Evolutionary conservation across 805 yeast genomes (phyloP).

Genomic region (Kodamaea kaohsiungensis): DNA sequence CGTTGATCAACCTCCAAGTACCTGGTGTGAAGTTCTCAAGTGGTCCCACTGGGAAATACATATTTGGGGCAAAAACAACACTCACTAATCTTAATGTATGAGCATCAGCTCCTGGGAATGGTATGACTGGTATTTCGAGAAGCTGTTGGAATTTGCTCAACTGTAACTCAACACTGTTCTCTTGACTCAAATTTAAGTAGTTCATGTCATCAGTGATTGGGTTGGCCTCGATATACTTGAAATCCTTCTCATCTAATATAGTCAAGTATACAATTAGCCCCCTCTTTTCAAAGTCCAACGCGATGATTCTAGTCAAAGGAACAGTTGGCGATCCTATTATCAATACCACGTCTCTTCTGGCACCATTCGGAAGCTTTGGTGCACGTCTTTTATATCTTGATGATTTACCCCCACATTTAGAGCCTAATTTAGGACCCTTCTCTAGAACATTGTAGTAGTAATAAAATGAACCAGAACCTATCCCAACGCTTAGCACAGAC

Average conservation of each 20-base stretch:
- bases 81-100: slow-evolving; percentile 62
- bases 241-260: slow-evolving; percentile 61
- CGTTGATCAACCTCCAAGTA: slow-evolving; percentile 54
- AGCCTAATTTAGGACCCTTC: not conserved
- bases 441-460: slow-evolving; percentile 9
- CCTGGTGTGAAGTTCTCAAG: slow-evolving; percentile 53
- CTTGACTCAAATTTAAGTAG: slow-evolving; percentile 56
- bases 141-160: slow-evolving; percentile 50
- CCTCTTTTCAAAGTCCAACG: slow-evolving; percentile 71
- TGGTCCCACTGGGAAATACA: slow-evolving; percentile 68
- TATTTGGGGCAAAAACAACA: slow-evolving; percentile 68
- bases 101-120: slow-evolving; percentile 59
- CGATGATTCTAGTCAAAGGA: slow-evolving; percentile 66
- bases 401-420: not conserved
- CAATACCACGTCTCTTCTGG: slow-evolving; percentile 72
- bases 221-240: slow-evolving; percentile 47
- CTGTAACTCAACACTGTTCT: slow-evolving; percentile 46
- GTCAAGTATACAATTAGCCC: slow-evolving; percentile 84
- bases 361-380: slow-evolving; percentile 63
- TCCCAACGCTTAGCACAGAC: slow-evolving; percentile 26
- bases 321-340: slow-evolving; percentile 77
- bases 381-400: slow-evolving; percentile 52
- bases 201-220: slow-evolving; percentile 71
- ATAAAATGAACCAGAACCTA: slow-evolving; percentile 20
- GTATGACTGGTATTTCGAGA: slow-evolving; percentile 54